A percentile compares a stretch with the other conserved stretches of the same genome.
phyloP scores from a whole-genome alignment of 2,329 filamentous ascomycete species.

The Lecanicillium sp. region DNA sequence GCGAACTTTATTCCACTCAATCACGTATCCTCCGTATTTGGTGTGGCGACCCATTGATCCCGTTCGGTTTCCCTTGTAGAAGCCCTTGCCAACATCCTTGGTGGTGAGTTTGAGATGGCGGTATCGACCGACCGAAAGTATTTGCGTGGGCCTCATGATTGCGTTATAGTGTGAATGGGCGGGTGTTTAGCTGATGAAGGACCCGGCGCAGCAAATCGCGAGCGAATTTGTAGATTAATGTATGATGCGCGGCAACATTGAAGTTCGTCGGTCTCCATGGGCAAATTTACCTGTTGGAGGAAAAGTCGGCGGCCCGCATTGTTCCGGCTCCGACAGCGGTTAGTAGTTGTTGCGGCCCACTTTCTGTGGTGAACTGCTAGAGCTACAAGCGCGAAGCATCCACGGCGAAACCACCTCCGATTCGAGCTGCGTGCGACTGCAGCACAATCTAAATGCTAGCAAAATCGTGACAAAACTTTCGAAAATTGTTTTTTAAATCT shows the following conservation, averaged over 20 bases:
- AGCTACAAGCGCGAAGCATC: conserved; percentile 2
- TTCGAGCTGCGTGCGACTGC: too few species aligned
- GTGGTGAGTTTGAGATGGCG: conserved; percentile 77
- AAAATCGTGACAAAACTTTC: too few species aligned
- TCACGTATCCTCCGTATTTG: conserved; percentile 71
- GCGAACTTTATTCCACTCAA: conserved; percentile 82
- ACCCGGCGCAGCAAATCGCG: too few species aligned
- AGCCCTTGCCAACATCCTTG: conserved; percentile 87
- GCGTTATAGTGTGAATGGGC: background rate
- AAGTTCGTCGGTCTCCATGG: conserved; percentile 1
- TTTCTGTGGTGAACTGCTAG: conserved; percentile 7
- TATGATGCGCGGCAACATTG: background rate
- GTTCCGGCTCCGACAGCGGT: conserved; percentile 22
- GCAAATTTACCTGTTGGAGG: conserved; percentile 5
- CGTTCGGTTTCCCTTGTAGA: conserved; percentile 92
- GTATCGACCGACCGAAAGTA: conserved; percentile 57
- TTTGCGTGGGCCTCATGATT: conserved; percentile 59
- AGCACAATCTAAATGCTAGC: too few species aligned
- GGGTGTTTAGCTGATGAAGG: too few species aligned
- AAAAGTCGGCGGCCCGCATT: conserved; percentile 15
- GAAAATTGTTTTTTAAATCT: too few species aligned
- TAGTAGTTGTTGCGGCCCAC: conserved; percentile 3
- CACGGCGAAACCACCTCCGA: too few species aligned
- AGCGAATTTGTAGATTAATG: too few species aligned
- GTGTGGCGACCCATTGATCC: conserved; percentile 83